Evolutionary conservation across 805 yeast species (phyloP), one percentile per base, ranked within the genome.

Genomic region (Vanderwaltozyma yarrowii): DNA sequence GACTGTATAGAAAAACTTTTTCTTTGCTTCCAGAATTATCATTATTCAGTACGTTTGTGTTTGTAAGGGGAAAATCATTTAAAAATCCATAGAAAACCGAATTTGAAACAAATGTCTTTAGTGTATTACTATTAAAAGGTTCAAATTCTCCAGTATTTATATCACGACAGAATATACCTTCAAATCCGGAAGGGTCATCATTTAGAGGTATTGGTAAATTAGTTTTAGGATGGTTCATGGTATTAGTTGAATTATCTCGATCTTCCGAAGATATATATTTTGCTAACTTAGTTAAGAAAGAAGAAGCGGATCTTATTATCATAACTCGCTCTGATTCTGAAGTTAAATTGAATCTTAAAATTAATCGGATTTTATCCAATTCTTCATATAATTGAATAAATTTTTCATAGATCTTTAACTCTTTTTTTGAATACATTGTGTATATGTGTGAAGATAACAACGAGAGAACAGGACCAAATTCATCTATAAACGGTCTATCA

Each of bases 61-160:
- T 61, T 6, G 60, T 48, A 4, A 66, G 55, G 2, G 94, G 94
- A 56, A 74, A 84, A 45, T 76, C 75, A 14, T 86, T 79, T 10
- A 80, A 74, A 41, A 86, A 63, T 0, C 94, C 88, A 57, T 78
- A 71, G 38, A 78, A 68, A 36, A 78, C 63, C 57, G 85, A 92
- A 54, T 73, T 78, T 33, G 71, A 68, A 13, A 88, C 82, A 40
- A 86, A 65, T 30, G 61, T 54, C 18, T 80, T 73, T 5, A 87
- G 78, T 30, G 69, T 60, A 2, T 72, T 60, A 46, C 49, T 39
- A 23, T 59, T 51, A 41, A 50, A 62, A 14, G 70, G 54, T 49
- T 72, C 70, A 32, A 80, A 58, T 42, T 74, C 74, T 30, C 85
- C 88, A 17, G 78, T 62, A 17, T 60, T 45, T 3, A 73, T 62